These are phyloP conservation scores for Pseudocercospora eumusae DNA, from an alignment of 2,329 filamentous ascomycete species.

Conservation along the genomic window DNA sequence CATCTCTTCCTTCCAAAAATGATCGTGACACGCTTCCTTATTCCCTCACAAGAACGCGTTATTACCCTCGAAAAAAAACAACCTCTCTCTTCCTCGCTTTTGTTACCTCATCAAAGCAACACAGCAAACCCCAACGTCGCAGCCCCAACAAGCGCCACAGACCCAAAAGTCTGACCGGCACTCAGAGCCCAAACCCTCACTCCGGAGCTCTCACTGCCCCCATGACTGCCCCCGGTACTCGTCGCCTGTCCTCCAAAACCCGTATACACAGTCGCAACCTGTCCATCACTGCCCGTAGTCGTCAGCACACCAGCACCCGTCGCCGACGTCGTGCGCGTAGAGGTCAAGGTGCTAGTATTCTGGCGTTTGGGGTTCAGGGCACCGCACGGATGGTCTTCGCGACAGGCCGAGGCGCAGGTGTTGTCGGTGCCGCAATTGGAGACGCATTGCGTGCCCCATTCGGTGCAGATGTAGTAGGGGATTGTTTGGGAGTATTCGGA, in stretches of 20 bases:
- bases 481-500: conserved; percentile 76
- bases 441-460: conserved; percentile 67
- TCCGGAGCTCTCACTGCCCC: conserved; percentile 17
- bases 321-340: conserved; percentile 37
- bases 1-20: not conserved
- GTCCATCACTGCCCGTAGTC: conserved; percentile 37
- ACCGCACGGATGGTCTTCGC: conserved; percentile 70
- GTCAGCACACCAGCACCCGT: conserved; percentile 38
- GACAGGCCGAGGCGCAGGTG: conserved; percentile 62
- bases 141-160: conserved; percentile 56
- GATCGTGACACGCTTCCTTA: not conserved
- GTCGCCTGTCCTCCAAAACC: conserved; percentile 45
- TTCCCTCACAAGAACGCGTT: not conserved
- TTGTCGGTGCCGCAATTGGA: conserved; percentile 56
- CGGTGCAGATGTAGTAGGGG: conserved; percentile 73
- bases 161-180: conserved; percentile 58
- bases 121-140: conserved; percentile 60
- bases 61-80: too few species aligned
- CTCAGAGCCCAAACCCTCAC: conserved; percentile 48
- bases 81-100: not conserved
- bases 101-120: conserved; percentile 32
- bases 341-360: conserved; percentile 57
- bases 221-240: conserved; percentile 35
- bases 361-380: conserved; percentile 62
- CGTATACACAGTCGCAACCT: conserved; percentile 44